These are phyloP conservation scores for Gossypium trilobum DNA, from an alignment of 441 rosid genomes.

Conservation along the genomic window DNA sequence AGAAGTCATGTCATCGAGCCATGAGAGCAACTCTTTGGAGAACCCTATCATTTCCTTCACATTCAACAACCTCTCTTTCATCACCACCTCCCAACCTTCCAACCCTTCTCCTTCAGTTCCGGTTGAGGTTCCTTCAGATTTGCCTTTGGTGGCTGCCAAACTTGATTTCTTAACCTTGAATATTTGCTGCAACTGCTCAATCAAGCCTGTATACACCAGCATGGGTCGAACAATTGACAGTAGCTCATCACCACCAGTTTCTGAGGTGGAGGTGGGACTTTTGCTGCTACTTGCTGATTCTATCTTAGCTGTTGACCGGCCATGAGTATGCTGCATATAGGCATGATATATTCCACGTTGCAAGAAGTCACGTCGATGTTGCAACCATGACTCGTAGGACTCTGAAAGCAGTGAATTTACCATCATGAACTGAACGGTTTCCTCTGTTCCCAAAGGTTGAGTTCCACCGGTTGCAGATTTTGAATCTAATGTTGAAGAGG, in stretches of 20 bases:
- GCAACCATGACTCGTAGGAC: slow-evolving; percentile 89
- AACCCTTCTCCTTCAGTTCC: slow-evolving; percentile 41
- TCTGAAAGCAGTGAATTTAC: slow-evolving; percentile 91
- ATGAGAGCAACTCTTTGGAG: slow-evolving; percentile 76
- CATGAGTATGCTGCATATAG: slow-evolving; percentile 84
- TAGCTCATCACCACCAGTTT: slow-evolving; percentile 45
- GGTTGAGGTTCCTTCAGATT: slow-evolving; percentile 41
- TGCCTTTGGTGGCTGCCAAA: slow-evolving; percentile 15
- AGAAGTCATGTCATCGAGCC: slow-evolving; percentile 82
- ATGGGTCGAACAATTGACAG: slow-evolving; percentile 66
- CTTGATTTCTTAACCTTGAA: slow-evolving; percentile 61
- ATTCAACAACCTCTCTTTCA: slow-evolving; percentile 72
- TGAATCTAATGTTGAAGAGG: slow-evolving; percentile 49
- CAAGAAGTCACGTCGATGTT: slow-evolving; percentile 79
- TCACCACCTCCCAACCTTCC: slow-evolving; percentile 78
- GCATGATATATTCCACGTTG: slow-evolving; percentile 94
- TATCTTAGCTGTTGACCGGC: slow-evolving; percentile 41
- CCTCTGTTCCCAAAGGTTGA: slow-evolving; percentile 67
- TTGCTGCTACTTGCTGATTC: slow-evolving; percentile 48
- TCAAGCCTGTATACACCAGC: slow-evolving; percentile 92
- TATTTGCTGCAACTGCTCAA: slow-evolving; percentile 86
- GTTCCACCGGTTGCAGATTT: slow-evolving; percentile 48
- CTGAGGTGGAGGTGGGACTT: slow-evolving; percentile 26
- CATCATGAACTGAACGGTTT: slow-evolving; percentile 99
- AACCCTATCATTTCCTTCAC: slow-evolving; percentile 81